phyloP scores from a whole-genome alignment of 2,329 filamentous ascomycete genomes.

The Diplodia corticola region DNA sequence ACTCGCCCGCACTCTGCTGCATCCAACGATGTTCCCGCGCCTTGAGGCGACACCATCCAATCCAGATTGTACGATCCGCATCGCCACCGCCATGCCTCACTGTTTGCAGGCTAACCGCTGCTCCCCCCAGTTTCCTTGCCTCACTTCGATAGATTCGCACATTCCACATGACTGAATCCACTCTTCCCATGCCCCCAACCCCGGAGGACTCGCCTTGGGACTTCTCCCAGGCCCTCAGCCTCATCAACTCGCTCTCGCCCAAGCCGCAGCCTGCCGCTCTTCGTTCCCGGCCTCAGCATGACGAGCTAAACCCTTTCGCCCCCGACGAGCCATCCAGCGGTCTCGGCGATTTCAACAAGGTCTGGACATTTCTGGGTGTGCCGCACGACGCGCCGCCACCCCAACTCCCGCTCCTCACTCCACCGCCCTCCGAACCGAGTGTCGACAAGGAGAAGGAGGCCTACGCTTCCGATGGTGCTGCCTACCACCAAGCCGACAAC shows the following conservation, averaged over 20 bases:
- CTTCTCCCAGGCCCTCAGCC: conserved; percentile 47
- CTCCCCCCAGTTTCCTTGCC: conserved; percentile 4
- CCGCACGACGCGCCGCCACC: conserved; percentile 28
- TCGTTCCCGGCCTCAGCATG: background rate
- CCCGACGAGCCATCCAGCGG: conserved; percentile 23
- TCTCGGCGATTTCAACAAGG: conserved; percentile 49
- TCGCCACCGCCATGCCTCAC: conserved; percentile 10
- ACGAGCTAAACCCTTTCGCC: background rate
- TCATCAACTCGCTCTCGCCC: conserved; percentile 38
- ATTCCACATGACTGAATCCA: background rate
- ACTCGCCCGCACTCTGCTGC: background rate
- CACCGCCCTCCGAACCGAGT: conserved; percentile 23
- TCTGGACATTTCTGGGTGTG: conserved; percentile 48
- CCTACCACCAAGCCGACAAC: conserved; percentile 27
- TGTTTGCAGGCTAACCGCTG: background rate
- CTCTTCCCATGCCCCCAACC: conserved; percentile 37
- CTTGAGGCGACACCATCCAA: background rate
- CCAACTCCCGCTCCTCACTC: conserved; percentile 27
- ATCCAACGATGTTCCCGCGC: conserved; percentile 3
- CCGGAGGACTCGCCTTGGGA: conserved; percentile 46
- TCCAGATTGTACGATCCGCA: conserved; percentile 13
- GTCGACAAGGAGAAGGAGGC: conserved; percentile 27
- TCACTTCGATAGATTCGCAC: background rate
- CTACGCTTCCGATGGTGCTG: conserved; percentile 48
- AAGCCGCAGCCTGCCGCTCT: background rate